Evolutionary conservation across 495 filamentous ascomycete genomes (phyloP).

Genomic region (Aspergillus ellipticus): DNA sequence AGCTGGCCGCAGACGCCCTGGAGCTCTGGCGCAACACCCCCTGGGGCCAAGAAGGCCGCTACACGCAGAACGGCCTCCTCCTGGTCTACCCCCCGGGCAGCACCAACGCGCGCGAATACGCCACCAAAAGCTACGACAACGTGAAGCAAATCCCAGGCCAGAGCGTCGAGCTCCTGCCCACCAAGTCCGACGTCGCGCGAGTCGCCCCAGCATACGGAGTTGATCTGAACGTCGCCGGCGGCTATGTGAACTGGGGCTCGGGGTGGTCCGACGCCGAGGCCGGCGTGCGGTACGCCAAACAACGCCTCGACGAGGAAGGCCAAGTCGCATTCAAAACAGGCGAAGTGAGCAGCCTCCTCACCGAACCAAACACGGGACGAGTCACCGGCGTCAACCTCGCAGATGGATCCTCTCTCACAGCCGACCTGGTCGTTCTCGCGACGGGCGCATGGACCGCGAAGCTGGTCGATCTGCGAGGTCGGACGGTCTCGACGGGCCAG

Average conservation of each 20-base stretch:
- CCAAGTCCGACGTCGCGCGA: slow-evolving; percentile 36
- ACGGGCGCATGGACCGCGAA: slow-evolving; percentile 80
- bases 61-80: slow-evolving; percentile 71
- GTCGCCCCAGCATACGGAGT: slow-evolving; percentile 43
- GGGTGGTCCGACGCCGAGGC: slow-evolving; percentile 86
- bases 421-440: slow-evolving; percentile 74
- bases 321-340: slow-evolving; percentile 63
- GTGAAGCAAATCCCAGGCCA: slow-evolving; percentile 43
- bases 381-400: slow-evolving; percentile 54
- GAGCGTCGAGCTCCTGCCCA: slow-evolving; percentile 49
- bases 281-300: slow-evolving; percentile 66
- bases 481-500: slow-evolving; percentile 75
- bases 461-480: slow-evolving; percentile 74
- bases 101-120: slow-evolving; percentile 58
- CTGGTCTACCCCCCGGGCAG: slow-evolving; percentile 55
- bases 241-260: slow-evolving; percentile 75
- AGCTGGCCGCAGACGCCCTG: slow-evolving; percentile 65
- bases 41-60: slow-evolving; percentile 63
- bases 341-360: slow-evolving; percentile 56
- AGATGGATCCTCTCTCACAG: slow-evolving; percentile 51
- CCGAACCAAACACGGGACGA: slow-evolving; percentile 8
- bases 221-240: slow-evolving; percentile 52
- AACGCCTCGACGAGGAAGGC: slow-evolving; percentile 52
- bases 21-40: slow-evolving; percentile 64
- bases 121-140: slow-evolving; percentile 62